These are phyloP conservation scores for Yamadazyma nakazawae DNA, from an alignment of 805 yeast species.

Conservation along the genomic window DNA sequence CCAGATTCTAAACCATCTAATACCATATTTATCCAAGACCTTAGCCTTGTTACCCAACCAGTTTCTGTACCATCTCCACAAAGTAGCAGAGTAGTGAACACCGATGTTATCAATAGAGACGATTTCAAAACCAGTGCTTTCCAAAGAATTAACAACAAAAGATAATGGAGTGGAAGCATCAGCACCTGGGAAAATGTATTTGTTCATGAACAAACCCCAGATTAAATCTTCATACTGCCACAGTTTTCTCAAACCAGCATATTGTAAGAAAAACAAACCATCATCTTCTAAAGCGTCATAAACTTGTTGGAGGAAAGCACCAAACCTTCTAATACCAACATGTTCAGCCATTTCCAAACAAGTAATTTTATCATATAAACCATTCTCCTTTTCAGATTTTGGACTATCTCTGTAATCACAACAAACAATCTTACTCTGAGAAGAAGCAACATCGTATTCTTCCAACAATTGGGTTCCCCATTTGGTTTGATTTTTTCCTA, in stretches of 20 bases:
- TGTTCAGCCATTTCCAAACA: constrained; percentile 96
- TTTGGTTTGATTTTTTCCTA: constrained; percentile 86
- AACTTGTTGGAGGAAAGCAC: constrained; percentile 73
- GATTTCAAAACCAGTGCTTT: constrained; percentile 82
- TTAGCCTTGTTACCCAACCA: constrained; percentile 83
- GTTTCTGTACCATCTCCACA: constrained; percentile 94
- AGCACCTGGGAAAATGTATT: constrained; percentile 95
- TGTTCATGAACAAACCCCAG: constrained; percentile 97
- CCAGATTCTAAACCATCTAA: constrained; percentile 92
- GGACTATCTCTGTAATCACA: constrained; percentile 92
- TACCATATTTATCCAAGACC: constrained; percentile 76
- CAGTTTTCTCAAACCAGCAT: constrained; percentile 83
- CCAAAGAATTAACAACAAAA: constrained; percentile 72
- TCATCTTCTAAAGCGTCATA: constrained; percentile 88
- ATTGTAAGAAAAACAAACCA: constrained; percentile 82
- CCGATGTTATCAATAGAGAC: constrained; percentile 84
- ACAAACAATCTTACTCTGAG: constrained; percentile 77
- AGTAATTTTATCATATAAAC: constrained; percentile 76
- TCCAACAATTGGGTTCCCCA: constrained; percentile 76
- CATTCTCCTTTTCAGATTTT: constrained; percentile 45
- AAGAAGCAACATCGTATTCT: constrained; percentile 61
- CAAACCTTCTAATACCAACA: constrained; percentile 85
- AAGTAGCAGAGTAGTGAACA: constrained; percentile 86
- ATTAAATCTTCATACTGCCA: constrained; percentile 94
- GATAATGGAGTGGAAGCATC: constrained; percentile 94